A percentile compares a stretch with the other conserved stretches of the same genome.
These are phyloP conservation scores for Pichia ethanolica DNA, from an alignment of 805 yeast genomes.

Conservation along the genomic window DNA sequence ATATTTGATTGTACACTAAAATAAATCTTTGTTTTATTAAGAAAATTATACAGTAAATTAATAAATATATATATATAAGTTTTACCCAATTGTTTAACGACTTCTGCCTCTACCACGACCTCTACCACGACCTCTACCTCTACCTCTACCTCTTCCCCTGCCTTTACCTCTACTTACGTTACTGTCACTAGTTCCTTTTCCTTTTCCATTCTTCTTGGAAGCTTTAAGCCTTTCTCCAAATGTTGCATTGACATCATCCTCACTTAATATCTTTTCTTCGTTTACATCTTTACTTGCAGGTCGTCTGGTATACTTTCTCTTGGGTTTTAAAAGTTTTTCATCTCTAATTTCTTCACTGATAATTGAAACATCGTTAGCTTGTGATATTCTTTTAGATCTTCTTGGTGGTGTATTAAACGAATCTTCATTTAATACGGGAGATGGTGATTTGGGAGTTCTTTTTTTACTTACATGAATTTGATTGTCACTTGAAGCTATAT, in stretches of 20 bases:
- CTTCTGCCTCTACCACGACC: background rate
- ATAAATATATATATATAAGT: too few species aligned
- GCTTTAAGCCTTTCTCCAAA: slow-evolving; percentile 1
- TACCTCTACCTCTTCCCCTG: slow-evolving; percentile 1
- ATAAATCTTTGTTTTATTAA: background rate
- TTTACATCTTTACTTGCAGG: background rate
- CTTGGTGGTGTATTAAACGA: background rate
- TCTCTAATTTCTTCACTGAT: background rate
- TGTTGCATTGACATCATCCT: background rate
- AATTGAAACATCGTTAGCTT: background rate
- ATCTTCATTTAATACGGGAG: background rate
- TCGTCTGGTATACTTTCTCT: background rate
- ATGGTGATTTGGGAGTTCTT: background rate
- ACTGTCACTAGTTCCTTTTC: background rate
- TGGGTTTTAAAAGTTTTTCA: background rate
- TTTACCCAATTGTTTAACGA: background rate
- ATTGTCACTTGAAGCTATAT: too few species aligned
- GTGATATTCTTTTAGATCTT: background rate
- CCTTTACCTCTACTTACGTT: background rate
- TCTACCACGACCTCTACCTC: background rate
- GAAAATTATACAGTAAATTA: too few species aligned
- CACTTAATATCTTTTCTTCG: background rate
- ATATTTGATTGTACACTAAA: background rate
- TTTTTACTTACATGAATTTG: too few species aligned
- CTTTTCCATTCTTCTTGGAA: background rate